phyloP scores from a whole-genome alignment of 306 rosid species.

The Notholithocarpus densiflorus region DNA sequence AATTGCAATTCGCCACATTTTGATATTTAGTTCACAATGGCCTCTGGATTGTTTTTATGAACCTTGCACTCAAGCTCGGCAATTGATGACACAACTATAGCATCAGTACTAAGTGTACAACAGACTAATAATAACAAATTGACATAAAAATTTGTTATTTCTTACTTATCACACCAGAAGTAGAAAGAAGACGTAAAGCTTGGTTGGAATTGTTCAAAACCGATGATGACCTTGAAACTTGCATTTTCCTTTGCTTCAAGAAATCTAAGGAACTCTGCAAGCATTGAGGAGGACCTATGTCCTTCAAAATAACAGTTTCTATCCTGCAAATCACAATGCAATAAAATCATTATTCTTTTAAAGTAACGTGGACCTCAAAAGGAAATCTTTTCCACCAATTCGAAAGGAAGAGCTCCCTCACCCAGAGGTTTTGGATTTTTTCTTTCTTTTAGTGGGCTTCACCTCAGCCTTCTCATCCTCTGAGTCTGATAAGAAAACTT shows the following conservation, averaged over 20 bases:
- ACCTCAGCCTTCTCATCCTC: slow-evolving; percentile 53
- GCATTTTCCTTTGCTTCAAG: slow-evolving; percentile 72
- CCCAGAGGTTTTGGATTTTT: slow-evolving; percentile 55
- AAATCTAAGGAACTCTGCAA: slow-evolving; percentile 62
- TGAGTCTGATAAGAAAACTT: slow-evolving; percentile 48
- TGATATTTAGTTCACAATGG: background rate
- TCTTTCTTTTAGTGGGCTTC: slow-evolving; percentile 53
- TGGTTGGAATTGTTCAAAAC: slow-evolving; percentile 76
- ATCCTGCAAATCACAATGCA: slow-evolving; percentile 50
- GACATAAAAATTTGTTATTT: slow-evolving; percentile 19
- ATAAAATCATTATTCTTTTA: background rate
- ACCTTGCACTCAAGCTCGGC: background rate
- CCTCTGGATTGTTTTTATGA: background rate
- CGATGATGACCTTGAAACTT: slow-evolving; percentile 64
- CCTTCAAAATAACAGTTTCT: slow-evolving; percentile 49
- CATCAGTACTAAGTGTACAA: background rate
- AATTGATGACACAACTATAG: background rate
- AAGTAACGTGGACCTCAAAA: background rate
- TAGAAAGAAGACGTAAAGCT: slow-evolving; percentile 72
- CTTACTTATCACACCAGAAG: slow-evolving; percentile 52
- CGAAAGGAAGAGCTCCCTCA: slow-evolving; percentile 22
- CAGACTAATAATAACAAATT: background rate
- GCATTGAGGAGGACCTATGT: slow-evolving; percentile 62
- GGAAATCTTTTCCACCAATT: background rate
- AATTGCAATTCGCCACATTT: background rate